Percentiles rank a stretch among this genome's conserved stretches.
Evolutionary conservation across 306 rosid genomes (phyloP).

Genomic region (Betula pendula): DNA sequence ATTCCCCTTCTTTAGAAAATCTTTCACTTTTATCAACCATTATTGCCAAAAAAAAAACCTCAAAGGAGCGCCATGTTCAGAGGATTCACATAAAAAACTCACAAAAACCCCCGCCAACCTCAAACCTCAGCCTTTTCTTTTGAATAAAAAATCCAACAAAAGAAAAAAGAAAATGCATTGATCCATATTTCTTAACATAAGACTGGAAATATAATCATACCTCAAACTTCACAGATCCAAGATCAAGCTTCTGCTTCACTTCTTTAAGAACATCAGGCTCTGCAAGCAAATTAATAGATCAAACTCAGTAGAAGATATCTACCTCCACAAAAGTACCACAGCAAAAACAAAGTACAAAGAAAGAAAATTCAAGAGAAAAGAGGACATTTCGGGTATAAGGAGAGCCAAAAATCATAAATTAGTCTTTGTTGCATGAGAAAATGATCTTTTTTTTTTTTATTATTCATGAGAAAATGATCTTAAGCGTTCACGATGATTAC

Average conservation of each 20-base stretch:
- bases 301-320: neutral
- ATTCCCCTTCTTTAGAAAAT: neutral
- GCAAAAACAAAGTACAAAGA: neutral
- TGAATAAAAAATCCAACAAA: no score
- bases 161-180: no score
- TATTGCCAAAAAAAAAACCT: neutral
- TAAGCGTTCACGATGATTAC: neutral
- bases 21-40: neutral
- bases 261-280: conserved; percentile 96
- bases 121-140: no score
- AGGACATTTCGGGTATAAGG: neutral
- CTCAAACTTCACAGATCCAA: conserved; percentile 96
- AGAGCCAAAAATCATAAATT: neutral
- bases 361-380: neutral
- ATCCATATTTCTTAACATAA: conserved; percentile 3
- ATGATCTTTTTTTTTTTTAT: no score
- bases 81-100: no score
- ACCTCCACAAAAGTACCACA: neutral
- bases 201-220: conserved; percentile 36
- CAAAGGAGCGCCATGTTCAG: no score
- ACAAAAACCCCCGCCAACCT: no score
- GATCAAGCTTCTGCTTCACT: conserved; percentile 93
- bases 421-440: neutral
- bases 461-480: no score
- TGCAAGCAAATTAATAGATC: conserved; percentile 41